Evolutionary conservation across 179 eudicot species (phyloP), one percentile per base, ranked within the genome.

Genomic region (Vitellaria paradoxa): DNA sequence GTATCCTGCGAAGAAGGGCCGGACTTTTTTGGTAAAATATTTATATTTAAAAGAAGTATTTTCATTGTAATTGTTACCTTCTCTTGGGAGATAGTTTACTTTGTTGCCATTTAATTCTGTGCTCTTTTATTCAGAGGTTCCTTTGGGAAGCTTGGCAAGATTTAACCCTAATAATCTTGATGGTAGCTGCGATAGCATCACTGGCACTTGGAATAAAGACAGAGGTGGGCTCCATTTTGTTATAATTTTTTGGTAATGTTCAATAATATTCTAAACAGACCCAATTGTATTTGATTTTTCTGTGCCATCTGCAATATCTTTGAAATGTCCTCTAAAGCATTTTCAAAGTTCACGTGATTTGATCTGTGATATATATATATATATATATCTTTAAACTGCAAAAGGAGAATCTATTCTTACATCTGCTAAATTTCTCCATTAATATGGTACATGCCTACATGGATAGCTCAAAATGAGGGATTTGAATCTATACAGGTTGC

Each of bases 141-240:
- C 88, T 94, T 65, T 94, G 97, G 98, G 98, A 94, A 59, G 85
- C 98, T 76, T 90, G 90, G 93, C 93, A 93, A 84, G 98, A 94
- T 81, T 69, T 89, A 80, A 93, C 98, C 62, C 92, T 94, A 77
- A 89, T 93, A 68, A 94, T 94, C 83, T 85, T 94, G 81, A 93
- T 90, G 55, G 66, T 93, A 80, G 97, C 97, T 74, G 98, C 97
- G 57, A 57, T 79, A 61, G 89, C 89, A 65, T 94, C 98, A 69
- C 79, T 94, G 78, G 85, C 75, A 37, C 86, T 93, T 55, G 97
- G 98, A 81, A 94, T 94, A 72, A 86, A 88, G 78, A 90, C 94
- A 73, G 94, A 94, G 96, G 98, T 91, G 79, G 80, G 87, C 20
- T 76, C 77, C 17, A 60, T 15, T 40, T 21, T 77, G 61, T n/a